Conservation (phyloP, 345 rosid species). For the Psidium friedrichsthalianum region DNA sequence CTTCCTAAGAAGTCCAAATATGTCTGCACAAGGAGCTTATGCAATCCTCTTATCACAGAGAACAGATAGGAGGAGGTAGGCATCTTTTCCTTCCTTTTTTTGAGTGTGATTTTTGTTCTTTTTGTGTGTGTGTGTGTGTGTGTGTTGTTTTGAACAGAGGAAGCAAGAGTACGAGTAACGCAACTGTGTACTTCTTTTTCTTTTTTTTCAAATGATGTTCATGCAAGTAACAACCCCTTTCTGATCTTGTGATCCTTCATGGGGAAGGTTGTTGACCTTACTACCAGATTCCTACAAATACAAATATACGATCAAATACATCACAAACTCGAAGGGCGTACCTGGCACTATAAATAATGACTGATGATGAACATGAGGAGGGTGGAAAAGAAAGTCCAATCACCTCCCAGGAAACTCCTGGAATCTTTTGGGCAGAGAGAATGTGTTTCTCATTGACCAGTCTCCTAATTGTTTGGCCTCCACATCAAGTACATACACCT, state of each 20-base stretch:
- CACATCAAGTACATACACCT: conserved; percentile 80
- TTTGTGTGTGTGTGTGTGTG: too few relatives aligned
- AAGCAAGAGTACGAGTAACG: neutral
- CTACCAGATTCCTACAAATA: neutral
- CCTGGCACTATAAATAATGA: conserved; percentile 86
- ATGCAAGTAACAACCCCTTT: neutral
- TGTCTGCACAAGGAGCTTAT: neutral
- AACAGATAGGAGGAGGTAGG: neutral
- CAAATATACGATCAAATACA: neutral
- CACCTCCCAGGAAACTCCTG: conserved; percentile 98
- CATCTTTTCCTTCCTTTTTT: neutral
- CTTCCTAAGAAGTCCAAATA: neutral
- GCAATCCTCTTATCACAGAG: neutral
- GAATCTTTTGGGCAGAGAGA: conserved; percentile 59
- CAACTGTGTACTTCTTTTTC: neutral
- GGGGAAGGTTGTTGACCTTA: neutral
- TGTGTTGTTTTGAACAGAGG: too few relatives aligned
- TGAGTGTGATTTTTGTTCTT: accelerated
- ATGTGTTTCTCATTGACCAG: conserved; percentile 64
- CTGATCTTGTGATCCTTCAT: neutral
- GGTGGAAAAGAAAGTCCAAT: conserved; percentile 78
- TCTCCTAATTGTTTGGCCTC: conserved; percentile 85
- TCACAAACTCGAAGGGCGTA: conserved; percentile 1
- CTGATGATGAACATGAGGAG: conserved; percentile 38
- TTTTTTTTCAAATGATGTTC: neutral